These are phyloP conservation scores for Fusarium chlamydosporum DNA, from an alignment of 2,329 filamentous ascomycete species.

Conservation along the genomic window DNA sequence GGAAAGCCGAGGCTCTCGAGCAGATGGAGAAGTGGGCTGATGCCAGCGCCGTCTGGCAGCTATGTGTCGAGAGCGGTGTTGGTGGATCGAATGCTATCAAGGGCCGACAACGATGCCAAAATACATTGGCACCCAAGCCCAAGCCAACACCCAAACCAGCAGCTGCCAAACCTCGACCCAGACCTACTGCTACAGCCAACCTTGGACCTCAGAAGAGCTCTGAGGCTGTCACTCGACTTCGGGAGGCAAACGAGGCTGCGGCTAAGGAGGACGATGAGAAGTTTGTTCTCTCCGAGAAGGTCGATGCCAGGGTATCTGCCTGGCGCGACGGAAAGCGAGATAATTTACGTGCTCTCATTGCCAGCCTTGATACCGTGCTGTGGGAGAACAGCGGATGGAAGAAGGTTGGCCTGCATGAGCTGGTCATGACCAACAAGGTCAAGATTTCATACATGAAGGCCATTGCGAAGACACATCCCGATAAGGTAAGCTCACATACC, in stretches of 20 bases:
- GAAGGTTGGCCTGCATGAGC: conserved; percentile 92
- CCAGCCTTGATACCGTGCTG: conserved; percentile 87
- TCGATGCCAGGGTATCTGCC: conserved; percentile 81
- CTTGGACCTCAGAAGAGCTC: conserved; percentile 67
- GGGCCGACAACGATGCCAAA: conserved; percentile 90
- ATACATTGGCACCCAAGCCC: conserved; percentile 81
- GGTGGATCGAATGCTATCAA: conserved; percentile 88
- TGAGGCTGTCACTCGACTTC: conserved; percentile 85
- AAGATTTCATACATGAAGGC: conserved; percentile 99
- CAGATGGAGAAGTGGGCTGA: conserved; percentile 95
- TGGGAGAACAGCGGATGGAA: conserved; percentile 97
- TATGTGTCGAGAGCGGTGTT: conserved; percentile 85
- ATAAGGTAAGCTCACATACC: conserved; percentile 79
- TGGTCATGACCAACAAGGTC: conserved; percentile 93
- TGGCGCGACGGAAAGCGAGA: conserved; percentile 96
- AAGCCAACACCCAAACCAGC: conserved; percentile 62
- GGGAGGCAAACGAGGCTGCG: conserved; percentile 86
- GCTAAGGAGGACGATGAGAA: conserved; percentile 93
- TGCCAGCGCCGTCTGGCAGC: conserved; percentile 83
- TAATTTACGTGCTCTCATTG: conserved; percentile 88
- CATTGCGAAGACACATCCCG: conserved; percentile 97
- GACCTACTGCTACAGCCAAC: conserved; percentile 58
- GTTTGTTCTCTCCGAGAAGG: conserved; percentile 86
- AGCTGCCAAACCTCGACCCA: conserved; percentile 62
- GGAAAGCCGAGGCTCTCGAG: conserved; percentile 95